Evolutionary conservation across 2,329 filamentous ascomycete species (phyloP).

Genomic region (Macrophomina phaseolina): DNA sequence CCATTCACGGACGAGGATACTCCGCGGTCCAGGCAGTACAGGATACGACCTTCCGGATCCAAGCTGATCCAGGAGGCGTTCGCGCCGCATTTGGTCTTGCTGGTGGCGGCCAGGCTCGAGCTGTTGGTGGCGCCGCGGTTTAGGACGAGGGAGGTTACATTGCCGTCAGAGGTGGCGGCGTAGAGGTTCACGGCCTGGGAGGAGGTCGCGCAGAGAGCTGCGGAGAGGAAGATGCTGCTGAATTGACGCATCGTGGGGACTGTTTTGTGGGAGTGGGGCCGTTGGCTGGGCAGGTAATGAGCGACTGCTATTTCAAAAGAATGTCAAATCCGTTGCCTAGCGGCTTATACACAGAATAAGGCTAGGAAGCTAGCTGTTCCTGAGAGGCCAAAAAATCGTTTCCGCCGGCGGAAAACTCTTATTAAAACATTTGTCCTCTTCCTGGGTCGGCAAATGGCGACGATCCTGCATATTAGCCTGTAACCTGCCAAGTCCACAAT

Average conservation of each 20-base stretch:
- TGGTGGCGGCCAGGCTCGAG: not conserved
- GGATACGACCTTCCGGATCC: conserved; percentile 53
- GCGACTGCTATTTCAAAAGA: not conserved
- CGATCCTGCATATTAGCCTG: conserved; percentile 24
- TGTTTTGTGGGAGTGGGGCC: conserved; percentile 1
- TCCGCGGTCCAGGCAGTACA: conserved; percentile 68
- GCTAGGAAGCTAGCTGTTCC: not conserved
- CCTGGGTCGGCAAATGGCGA: not conserved
- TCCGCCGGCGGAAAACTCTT: not conserved
- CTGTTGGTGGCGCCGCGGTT: not conserved
- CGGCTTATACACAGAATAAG: not conserved
- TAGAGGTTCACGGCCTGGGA: conserved; percentile 10
- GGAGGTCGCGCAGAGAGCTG: not conserved
- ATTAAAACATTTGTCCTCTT: not conserved
- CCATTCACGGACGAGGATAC: conserved; percentile 52
- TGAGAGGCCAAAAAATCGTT: not conserved
- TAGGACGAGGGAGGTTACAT: conserved; percentile 9
- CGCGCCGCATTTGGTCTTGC: conserved; percentile 39
- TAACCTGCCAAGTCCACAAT: conserved; percentile 21
- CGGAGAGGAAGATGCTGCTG: not conserved
- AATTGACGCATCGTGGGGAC: conserved; percentile 5
- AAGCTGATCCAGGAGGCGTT: conserved; percentile 67
- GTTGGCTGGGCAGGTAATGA: not conserved
- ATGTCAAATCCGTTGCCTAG: no score
- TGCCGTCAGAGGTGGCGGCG: conserved; percentile 15